These are phyloP conservation scores for Euptelea pleiosperma DNA, from an alignment of 164 flowering plant genomes.

Conservation along the genomic window DNA sequence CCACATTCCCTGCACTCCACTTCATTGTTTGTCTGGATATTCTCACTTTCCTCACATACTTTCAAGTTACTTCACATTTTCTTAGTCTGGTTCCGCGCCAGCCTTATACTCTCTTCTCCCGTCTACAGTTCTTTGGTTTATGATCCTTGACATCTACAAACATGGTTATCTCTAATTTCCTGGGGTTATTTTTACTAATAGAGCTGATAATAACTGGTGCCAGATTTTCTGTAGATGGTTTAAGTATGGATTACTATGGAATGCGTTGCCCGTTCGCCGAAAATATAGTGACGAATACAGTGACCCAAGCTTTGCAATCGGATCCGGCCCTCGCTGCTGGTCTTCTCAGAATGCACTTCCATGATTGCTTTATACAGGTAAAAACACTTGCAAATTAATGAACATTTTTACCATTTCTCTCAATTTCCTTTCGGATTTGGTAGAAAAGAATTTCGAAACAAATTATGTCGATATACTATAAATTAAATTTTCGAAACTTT, in stretches of 20 bases:
- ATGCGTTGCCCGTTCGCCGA: conserved; percentile 70
- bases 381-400: neutral
- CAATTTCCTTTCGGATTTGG: neutral
- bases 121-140: too few relatives aligned
- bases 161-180: conserved; percentile 13
- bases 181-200: conserved; percentile 22
- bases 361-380: conserved; percentile 79
- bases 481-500: too few relatives aligned
- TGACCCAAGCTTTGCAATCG: conserved; percentile 44
- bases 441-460: too few relatives aligned
- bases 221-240: conserved; percentile 33
- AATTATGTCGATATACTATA: too few relatives aligned
- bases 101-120: too few relatives aligned
- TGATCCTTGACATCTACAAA: too few relatives aligned
- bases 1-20: too few relatives aligned
- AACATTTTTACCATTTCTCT: conserved; percentile 3
- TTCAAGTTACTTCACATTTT: too few relatives aligned
- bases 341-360: conserved; percentile 84
- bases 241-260: conserved; percentile 62
- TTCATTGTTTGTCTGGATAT: too few relatives aligned
- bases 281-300: conserved; percentile 46
- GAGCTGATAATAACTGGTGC: conserved; percentile 19
- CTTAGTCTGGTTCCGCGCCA: too few relatives aligned
- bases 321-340: conserved; percentile 81
- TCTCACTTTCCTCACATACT: too few relatives aligned